These are phyloP conservation scores for Sordaria brevicollis DNA, from an alignment of 495 filamentous ascomycete species.

Conservation along the genomic window DNA sequence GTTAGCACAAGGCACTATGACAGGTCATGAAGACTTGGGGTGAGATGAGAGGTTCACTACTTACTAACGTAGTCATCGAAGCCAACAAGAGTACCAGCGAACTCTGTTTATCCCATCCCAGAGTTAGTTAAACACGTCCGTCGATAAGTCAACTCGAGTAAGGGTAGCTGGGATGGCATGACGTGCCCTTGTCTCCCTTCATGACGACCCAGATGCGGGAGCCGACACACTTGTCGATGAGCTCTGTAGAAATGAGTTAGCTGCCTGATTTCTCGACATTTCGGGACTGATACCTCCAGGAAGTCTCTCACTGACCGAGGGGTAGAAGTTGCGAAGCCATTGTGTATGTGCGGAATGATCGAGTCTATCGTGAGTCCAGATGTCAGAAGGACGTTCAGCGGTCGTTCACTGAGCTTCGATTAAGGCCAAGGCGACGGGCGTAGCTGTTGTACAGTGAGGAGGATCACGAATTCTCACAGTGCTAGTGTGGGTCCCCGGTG, in stretches of 20 bases:
- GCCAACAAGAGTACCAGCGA: slow-evolving; percentile 82
- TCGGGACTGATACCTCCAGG: not conserved
- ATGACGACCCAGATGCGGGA: slow-evolving; percentile 98
- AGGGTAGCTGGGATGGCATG: not conserved
- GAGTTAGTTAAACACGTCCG: slow-evolving; percentile 6
- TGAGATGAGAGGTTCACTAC: slow-evolving; percentile 28
- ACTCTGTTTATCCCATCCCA: slow-evolving; percentile 47
- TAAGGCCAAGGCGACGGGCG: not conserved
- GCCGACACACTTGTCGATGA: slow-evolving; percentile 98
- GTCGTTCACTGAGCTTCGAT: not conserved
- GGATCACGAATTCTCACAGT: not conserved
- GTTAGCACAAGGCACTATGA: not conserved
- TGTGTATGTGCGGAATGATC: slow-evolving; percentile 3
- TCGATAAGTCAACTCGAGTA: not conserved
- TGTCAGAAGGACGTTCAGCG: not conserved
- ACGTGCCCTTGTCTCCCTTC: slow-evolving; percentile 93
- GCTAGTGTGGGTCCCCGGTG: not conserved
- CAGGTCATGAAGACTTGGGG: not conserved
- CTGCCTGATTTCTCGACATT: not conserved
- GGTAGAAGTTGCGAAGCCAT: slow-evolving; percentile 80
- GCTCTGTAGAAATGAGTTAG: slow-evolving; percentile 47
- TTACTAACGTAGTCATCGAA: slow-evolving; percentile 99
- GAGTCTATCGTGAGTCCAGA: not conserved
- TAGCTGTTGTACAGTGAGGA: not conserved
- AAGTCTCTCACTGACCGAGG: slow-evolving; percentile 43